Evolutionary conservation across 1,284 basidiomycete species (phyloP).

Genomic region (Xerocomus amazonicus): DNA sequence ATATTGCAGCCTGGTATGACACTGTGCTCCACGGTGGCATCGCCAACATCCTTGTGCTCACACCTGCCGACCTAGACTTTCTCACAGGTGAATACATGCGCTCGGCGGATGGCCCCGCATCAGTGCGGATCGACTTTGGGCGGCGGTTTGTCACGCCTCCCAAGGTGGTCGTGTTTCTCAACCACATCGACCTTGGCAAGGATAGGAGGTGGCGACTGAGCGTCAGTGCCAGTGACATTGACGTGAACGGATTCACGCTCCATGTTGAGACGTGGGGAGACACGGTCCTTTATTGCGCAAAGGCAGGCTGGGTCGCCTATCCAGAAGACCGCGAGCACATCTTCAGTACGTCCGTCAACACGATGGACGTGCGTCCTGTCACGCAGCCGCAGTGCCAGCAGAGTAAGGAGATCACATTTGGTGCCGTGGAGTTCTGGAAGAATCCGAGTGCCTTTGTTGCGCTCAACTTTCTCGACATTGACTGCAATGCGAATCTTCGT

Average conservation of each 20-base stretch:
- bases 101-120: neutral
- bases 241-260: slow-evolving; percentile 18
- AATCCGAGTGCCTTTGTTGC: slow-evolving; percentile 18
- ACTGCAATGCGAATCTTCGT: slow-evolving; percentile 11
- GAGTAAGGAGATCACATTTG: slow-evolving; percentile 9
- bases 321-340: slow-evolving; percentile 24
- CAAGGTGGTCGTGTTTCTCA: slow-evolving; percentile 21
- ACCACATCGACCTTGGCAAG: slow-evolving; percentile 16
- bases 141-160: slow-evolving; percentile 23
- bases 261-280: slow-evolving; percentile 13
- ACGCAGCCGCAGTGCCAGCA: slow-evolving; percentile 4
- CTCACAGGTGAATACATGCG: slow-evolving; percentile 19
- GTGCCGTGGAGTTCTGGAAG: slow-evolving; percentile 13
- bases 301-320: slow-evolving; percentile 23
- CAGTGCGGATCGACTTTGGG: slow-evolving; percentile 16
- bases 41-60: slow-evolving; percentile 8
- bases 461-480: slow-evolving; percentile 17
- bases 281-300: slow-evolving; percentile 8
- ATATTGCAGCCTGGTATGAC: slow-evolving; percentile 8
- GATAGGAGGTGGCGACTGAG: slow-evolving; percentile 12
- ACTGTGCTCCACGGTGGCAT: slow-evolving; percentile 7
- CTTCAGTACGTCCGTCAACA: slow-evolving; percentile 16
- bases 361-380: slow-evolving; percentile 5
- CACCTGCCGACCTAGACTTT: slow-evolving; percentile 21
- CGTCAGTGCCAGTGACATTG: slow-evolving; percentile 9